Base-by-base conservation (phyloP, 139 green algal species). In the Pedinophyceae sp. region DNA sequence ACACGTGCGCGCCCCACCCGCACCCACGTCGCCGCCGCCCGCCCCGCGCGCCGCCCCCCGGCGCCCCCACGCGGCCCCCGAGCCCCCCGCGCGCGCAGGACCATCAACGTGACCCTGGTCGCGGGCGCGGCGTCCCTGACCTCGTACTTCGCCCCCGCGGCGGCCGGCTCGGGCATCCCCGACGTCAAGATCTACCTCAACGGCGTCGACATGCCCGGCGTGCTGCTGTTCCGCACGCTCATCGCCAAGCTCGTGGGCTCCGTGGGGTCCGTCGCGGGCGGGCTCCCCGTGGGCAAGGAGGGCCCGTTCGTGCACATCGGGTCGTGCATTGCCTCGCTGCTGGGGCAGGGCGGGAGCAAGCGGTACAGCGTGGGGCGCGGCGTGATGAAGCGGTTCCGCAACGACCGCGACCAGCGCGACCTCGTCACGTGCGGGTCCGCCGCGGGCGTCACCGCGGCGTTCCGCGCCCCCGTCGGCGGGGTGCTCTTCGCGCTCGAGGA, bases 401-500 rank as follows among this genome's bases (percentile, higher is more conserved):
- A 83, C 46, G 83, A 88, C 62, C 39, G 68, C 19, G 79, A 90
- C 60, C 67, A 78, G 1, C 54, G 64, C 19, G 80, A 91, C 62
- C 54, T 88, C 48, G 69, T 93, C 48, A 81, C 78, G 2, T 82
- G 68, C 52, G 83, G 83, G 4, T 69, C 82, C 18, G 80, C 76
- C 24, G 66, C 73, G 28, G 83, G 83, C 10, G 77, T 89, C 48
- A 80, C 83, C 13, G 83, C 80, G 16, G 83, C 83, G 2, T 93
- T 93, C 60, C 63, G 78, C 26, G 66, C 80, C 0, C 83, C 82
- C 7, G 73, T 93, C 28, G 83, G 83, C 25, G 83, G 83, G 16
- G 80, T 92, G 46, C 67, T 93, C 43, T 93, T 93, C 71, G 82
- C 81, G 7, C 67, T 93, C 28, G 83, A 93, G 60, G 82, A 92